Evolutionary conservation across 1,284 basidiomycete species (phyloP).

Genomic region (Apiotrichum montevideense): DNA sequence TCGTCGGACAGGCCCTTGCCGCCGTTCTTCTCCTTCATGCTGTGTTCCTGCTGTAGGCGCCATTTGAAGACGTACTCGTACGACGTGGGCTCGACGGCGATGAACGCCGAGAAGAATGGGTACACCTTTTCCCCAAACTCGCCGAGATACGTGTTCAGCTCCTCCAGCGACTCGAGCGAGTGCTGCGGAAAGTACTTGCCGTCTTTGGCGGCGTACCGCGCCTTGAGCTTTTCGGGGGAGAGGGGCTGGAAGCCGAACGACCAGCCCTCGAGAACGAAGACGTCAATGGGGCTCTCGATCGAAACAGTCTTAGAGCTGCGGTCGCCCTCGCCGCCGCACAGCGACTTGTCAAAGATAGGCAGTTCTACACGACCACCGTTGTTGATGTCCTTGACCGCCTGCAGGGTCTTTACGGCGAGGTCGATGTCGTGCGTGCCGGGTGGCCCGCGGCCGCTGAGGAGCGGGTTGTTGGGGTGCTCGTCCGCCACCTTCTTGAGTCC

Average conservation of each 20-base stretch:
- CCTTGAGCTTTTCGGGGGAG: conserved; percentile 37
- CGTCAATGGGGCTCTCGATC: conserved; percentile 56
- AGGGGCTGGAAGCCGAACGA: conserved; percentile 48
- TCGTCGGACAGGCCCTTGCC: conserved; percentile 81
- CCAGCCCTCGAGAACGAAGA: conserved; percentile 68
- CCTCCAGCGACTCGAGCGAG: conserved; percentile 18
- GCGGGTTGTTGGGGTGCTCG: conserved; percentile 31
- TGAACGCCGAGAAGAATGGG: conserved; percentile 24
- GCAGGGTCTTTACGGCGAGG: conserved; percentile 2
- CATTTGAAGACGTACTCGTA: conserved; percentile 51
- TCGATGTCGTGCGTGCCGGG: conserved; percentile 41
- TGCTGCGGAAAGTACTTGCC: conserved; percentile 26
- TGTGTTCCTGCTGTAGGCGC: conserved; percentile 78
- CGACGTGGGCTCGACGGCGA: conserved; percentile 31
- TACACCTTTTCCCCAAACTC: conserved; percentile 26
- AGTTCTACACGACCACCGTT: conserved; percentile 7
- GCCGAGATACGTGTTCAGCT: conserved; percentile 29
- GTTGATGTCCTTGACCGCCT: conserved; percentile 10
- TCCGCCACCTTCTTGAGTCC: conserved; percentile 28
- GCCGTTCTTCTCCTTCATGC: conserved; percentile 76
- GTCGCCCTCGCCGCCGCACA: conserved; percentile 74
- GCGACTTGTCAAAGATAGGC: conserved; percentile 82
- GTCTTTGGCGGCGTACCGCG: conserved; percentile 31
- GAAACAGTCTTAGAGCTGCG: conserved; percentile 51
- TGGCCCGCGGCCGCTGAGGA: conserved; percentile 39